Evolutionary conservation across 2,329 filamentous ascomycete genomes (phyloP), one percentile per base, ranked within the genome.

Genomic region (Fusarium mangiferae): DNA sequence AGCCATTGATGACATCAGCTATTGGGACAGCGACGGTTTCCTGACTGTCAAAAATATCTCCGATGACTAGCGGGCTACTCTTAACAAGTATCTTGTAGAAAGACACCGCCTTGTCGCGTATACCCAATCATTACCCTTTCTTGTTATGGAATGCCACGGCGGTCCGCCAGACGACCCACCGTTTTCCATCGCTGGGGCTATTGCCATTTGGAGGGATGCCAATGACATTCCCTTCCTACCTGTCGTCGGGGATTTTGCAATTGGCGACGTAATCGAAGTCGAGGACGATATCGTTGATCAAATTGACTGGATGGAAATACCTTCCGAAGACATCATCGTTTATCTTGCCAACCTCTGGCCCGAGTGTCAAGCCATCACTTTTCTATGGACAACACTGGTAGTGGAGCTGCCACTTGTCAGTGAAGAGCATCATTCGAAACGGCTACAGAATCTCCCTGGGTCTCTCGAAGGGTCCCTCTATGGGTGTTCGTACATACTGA

Each of bases 171-270:
- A 45, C 6, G 17, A 26, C 42, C 42, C 42, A 11, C 42, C 42
- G 12, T 45, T 45, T 17, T 26, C 17, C 0, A 11, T 45, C 3
- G 42, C 42, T 18, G n/a, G 42, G 42, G n/a, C 17, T 7, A 6
- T 45, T 45, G 5, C 11, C 9, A 45, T 45, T 9, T 45, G n/a
- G 11, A 1, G 3, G 24, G 3, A 45, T 18, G 42, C 42, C 11
- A 12, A 6, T 8, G 42, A 45, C 15, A 5, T 3, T 24, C 1
- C 5, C 11, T 44, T 44, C n/a, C 4, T 0, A 1, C 10, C n/a
- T 44, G 0, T 18, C 7, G 7, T 13, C 4, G 42, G 42, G 12
- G 10, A 6, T 11, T 26, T 45, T 26, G 17, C 42, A 11, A 0
- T 8, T 12, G n/a, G 42, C 7, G 42, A 45, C 0, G 0, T 9